Evolutionary conservation across 225 moss, liverwort and hornwort genomes (phyloP), one percentile per base, ranked within the genome.

Genomic region (Anthoceros angustus): DNA sequence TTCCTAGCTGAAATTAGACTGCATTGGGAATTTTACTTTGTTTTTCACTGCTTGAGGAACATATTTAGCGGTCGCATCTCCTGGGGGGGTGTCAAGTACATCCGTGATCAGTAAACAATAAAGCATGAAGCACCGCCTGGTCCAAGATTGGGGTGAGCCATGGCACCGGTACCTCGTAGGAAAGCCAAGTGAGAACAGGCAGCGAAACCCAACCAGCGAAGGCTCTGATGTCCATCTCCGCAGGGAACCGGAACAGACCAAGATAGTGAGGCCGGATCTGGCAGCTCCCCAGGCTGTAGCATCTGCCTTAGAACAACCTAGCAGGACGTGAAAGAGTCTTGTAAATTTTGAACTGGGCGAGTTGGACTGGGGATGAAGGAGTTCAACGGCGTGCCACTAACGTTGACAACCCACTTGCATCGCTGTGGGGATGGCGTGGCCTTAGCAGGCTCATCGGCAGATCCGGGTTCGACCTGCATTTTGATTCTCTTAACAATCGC

Each of bases 1-100:
- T 46, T 16, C 55, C 55, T 48, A 18, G 46, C 18, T 55, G 14
- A 18, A 20, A 18, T 8, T 6, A 7, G 55, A 55, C 8, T 12
- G 23, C 18, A 55, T 48, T 48, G 18, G 46, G 55, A 55, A 55
- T 55, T 55, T 55, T 20, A 55, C 55, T 23, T 55, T 55, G 1
- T 8, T 55, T 55, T 55, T 55, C n/a, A 55, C 23, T 55, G 55
- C 8, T 20, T 55, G 55, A 55, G 55, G 55, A 55, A 55, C 55
- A 55, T 5, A 55, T 55, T 55, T 55, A 6, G 55, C 6, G 18
- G 55, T 9, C n/a, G 23, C 18, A 9, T 55, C 55, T 55, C 55
- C 55, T 55, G 55, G n/a, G 0, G 7, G 23, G n/a, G 18, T 50
- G 20, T 18, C 23, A 55, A 15, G 23, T 9, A 55, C 8, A 55